Evolutionary conservation across 2,329 filamentous ascomycete genomes (phyloP), one percentile per base, ranked within the genome.

Genomic region (Clarireedia hainanense): DNA sequence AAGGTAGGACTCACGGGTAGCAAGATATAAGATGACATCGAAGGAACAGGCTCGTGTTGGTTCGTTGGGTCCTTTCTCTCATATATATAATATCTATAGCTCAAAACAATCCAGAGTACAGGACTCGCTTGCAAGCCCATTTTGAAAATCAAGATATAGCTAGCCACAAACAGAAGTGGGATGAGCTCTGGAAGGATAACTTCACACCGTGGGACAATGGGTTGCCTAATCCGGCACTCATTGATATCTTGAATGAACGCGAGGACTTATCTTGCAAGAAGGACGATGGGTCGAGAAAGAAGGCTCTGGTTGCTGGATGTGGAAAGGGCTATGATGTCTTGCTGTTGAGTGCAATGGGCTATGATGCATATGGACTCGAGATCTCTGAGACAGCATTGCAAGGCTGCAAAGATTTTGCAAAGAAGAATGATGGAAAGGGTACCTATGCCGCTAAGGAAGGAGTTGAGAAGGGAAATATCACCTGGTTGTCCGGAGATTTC

Each of bases 291-390:
- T 70, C 27, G 64, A 73, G 69, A 55, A 62, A 72, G 54, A 80
- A 79, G 63, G 89, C 85, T 1, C 74, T 95, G 7, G 86, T 95
- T 0, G 88, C 90, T 0, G 90, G 89, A 5, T 95, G 90, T 70
- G 91, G 90, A 0, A 80, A 81, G 47, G 91, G 90, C 5, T 86
- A 94, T 66, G 91, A 95, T 72, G 87, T 90, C 1, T 75, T 89
- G 9, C 75, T 95, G 39, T 77, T 95, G 46, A 80, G 84, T 50
- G 81, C 81, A 9, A 81, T 85, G 65, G 90, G 90, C 1, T 94
- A 88, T 68, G 86, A 95, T 70, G 83, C 84, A 1, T 84, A 81
- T 64, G 91, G 89, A 0, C 72, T 95, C 1, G 90, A 95, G 43
- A 51, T 61, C n/a, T 64, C 62, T 2, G 43, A 47, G 27, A 60